Conservation (phyloP, 257 asterid genomes). For the Fraxinus excelsior region DNA sequence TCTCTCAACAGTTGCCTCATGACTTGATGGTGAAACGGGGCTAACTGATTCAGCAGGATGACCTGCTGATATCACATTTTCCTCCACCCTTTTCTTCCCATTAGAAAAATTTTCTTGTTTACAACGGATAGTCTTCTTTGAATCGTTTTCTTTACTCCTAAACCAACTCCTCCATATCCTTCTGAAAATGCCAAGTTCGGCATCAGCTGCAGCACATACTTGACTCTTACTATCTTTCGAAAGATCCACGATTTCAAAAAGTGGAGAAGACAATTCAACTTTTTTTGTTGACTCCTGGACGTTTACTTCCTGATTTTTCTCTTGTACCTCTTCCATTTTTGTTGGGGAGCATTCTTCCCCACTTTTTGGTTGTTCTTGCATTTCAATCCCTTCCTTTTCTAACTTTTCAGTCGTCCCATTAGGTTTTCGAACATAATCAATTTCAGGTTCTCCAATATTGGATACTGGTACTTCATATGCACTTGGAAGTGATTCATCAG, state of each 20-base stretch:
- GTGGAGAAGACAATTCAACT: slow-evolving; percentile 37
- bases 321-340: slow-evolving; percentile 26
- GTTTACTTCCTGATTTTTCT: slow-evolving; percentile 27
- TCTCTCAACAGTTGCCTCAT: slow-evolving; percentile 30
- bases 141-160: slow-evolving; percentile 36
- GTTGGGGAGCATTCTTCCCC: slow-evolving; percentile 20
- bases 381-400: slow-evolving; percentile 23
- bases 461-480: slow-evolving; percentile 26
- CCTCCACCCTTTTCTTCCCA: slow-evolving; percentile 27
- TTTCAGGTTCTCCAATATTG: slow-evolving; percentile 31
- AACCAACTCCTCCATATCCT: slow-evolving; percentile 58
- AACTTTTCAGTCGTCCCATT: slow-evolving; percentile 38
- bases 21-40: slow-evolving; percentile 47
- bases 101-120: slow-evolving; percentile 16
- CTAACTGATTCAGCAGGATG: slow-evolving; percentile 23
- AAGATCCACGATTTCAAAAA: slow-evolving; percentile 29
- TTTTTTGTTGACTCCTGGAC: slow-evolving; percentile 32
- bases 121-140: slow-evolving; percentile 12
- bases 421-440: slow-evolving; percentile 22
- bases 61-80: slow-evolving; percentile 25
- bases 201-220: slow-evolving; percentile 24
- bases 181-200: slow-evolving; percentile 47
- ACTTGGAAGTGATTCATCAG: slow-evolving; percentile 40
- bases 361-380: slow-evolving; percentile 18
- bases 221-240: slow-evolving; percentile 32